phyloP scores from a whole-genome alignment of 139 green algal genomes.

The Coccomyxa sp. region DNA sequence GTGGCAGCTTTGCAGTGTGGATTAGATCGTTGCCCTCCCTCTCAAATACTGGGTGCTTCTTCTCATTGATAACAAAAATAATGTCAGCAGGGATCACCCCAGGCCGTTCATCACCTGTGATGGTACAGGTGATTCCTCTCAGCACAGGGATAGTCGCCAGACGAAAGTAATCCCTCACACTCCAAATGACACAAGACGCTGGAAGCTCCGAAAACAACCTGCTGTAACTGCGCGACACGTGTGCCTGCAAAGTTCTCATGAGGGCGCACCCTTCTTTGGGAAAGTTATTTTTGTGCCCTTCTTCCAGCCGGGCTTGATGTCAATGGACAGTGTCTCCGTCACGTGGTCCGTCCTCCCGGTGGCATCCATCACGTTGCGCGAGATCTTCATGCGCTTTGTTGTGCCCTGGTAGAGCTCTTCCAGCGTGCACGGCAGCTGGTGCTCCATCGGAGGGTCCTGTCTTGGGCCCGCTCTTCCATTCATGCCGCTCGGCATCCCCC shows the following conservation, averaged over 20 bases:
- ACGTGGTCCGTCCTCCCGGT: slow-evolving; percentile 22
- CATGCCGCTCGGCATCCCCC: slow-evolving; percentile 20
- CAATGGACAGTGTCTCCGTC: slow-evolving; percentile 82
- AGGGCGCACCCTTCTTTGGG: slow-evolving; percentile 58
- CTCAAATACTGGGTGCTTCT: slow-evolving; percentile 77
- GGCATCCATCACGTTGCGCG: slow-evolving; percentile 24
- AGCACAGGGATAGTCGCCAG: not conserved
- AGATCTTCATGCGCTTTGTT: slow-evolving; percentile 48
- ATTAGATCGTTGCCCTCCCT: slow-evolving; percentile 86
- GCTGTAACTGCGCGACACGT: not conserved
- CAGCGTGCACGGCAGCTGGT: slow-evolving; percentile 54
- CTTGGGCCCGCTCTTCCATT: slow-evolving; percentile 12
- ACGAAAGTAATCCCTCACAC: not conserved
- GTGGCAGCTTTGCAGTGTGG: slow-evolving; percentile 35
- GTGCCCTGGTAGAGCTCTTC: slow-evolving; percentile 83
- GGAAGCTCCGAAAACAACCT: no score
- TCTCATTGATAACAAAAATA: slow-evolving; percentile 88
- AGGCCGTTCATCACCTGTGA: slow-evolving; percentile 71
- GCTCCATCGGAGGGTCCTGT: slow-evolving; percentile 57
- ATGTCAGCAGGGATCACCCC: slow-evolving; percentile 79
- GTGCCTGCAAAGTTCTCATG: not conserved
- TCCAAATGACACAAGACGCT: no score
- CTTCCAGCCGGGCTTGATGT: slow-evolving; percentile 94
- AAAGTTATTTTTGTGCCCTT: slow-evolving; percentile 92
- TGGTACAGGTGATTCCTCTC: not conserved